phyloP scores from a whole-genome alignment of 495 filamentous ascomycete species.

The Neurospora hispaniola region DNA sequence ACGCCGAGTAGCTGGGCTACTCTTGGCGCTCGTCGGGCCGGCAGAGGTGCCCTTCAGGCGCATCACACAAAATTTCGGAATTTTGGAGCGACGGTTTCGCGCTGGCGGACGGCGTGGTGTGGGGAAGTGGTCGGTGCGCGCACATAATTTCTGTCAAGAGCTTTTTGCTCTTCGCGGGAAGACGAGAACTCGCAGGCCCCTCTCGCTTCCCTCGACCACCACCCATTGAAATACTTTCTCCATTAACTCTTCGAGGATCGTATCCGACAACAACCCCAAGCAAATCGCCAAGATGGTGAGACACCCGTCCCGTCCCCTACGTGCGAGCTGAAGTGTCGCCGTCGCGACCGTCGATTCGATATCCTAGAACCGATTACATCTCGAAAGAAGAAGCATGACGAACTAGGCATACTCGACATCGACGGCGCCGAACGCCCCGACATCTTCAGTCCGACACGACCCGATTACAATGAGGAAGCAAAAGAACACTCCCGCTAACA shows the following conservation, averaged over 20 bases:
- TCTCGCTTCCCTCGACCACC: not conserved
- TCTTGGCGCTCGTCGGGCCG: not conserved
- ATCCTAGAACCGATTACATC: not conserved
- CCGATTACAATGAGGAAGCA: slow-evolving; percentile 1
- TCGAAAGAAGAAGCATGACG: not conserved
- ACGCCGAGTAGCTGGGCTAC: not conserved
- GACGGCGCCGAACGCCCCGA: not conserved
- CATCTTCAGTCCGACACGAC: not conserved
- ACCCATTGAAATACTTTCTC: slow-evolving; percentile 2
- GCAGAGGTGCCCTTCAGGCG: not conserved
- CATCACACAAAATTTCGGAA: slow-evolving; percentile 13
- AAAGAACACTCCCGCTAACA: slow-evolving; percentile 14
- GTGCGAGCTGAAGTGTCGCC: not conserved
- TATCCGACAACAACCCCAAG: slow-evolving; percentile 31
- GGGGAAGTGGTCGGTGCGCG: slow-evolving; percentile 12
- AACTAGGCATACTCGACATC: not conserved
- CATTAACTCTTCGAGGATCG: slow-evolving; percentile 45
- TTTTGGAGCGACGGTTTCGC: slow-evolving; percentile 2
- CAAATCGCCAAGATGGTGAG: slow-evolving; percentile 44
- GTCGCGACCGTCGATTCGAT: not conserved
- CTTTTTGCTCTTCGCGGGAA: slow-evolving; percentile 1
- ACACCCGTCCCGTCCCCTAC: slow-evolving; percentile 4
- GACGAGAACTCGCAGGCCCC: not conserved
- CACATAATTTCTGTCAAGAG: slow-evolving; percentile 19
- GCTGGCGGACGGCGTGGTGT: not conserved